Conservation (phyloP, 495 filamentous ascomycete species). For the Podospora didyma region DNA sequence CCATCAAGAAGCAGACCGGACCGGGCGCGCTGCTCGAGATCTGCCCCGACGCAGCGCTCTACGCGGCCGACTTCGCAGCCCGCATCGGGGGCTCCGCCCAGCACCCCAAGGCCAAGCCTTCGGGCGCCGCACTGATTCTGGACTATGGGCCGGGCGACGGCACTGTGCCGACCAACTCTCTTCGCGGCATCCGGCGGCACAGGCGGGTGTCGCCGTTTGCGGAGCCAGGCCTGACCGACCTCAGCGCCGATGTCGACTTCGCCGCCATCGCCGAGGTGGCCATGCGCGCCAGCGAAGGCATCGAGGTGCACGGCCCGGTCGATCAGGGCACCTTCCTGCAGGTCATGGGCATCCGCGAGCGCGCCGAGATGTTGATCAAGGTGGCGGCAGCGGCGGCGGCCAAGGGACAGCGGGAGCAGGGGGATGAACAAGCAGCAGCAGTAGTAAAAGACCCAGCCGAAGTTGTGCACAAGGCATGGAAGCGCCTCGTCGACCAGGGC, state of each 20-base stretch:
- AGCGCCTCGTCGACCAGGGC: constrained; percentile 71
- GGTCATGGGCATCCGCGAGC: constrained; percentile 74
- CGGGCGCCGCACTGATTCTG: constrained; percentile 84
- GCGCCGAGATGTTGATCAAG: constrained; percentile 63
- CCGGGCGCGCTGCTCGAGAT: constrained; percentile 74
- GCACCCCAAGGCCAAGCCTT: constrained; percentile 56
- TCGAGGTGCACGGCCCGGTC: constrained; percentile 92
- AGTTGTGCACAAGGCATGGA: constrained; percentile 75
- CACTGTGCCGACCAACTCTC: constrained; percentile 77
- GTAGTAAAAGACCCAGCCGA: too few relatives aligned
- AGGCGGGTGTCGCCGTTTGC: constrained; percentile 69
- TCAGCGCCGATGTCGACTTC: constrained; percentile 92
- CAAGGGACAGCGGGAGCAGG: constrained; percentile 36
- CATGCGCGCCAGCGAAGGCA: constrained; percentile 61
- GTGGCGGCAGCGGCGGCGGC: constrained; percentile 40
- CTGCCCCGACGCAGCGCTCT: constrained; percentile 76
- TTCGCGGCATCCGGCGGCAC: constrained; percentile 82
- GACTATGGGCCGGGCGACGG: constrained; percentile 78
- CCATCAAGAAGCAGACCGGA: constrained; percentile 58
- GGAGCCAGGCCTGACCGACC: constrained; percentile 73
- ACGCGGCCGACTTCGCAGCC: constrained; percentile 71
- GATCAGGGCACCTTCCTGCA: constrained; percentile 77
- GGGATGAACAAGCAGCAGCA: too few relatives aligned
- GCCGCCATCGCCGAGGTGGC: constrained; percentile 77
- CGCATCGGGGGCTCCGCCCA: constrained; percentile 69